Percentiles rank a stretch among this genome's conserved stretches.
These are phyloP conservation scores for Penicillium nordicum DNA, from an alignment of 2,329 filamentous ascomycete genomes.

Conservation along the genomic window DNA sequence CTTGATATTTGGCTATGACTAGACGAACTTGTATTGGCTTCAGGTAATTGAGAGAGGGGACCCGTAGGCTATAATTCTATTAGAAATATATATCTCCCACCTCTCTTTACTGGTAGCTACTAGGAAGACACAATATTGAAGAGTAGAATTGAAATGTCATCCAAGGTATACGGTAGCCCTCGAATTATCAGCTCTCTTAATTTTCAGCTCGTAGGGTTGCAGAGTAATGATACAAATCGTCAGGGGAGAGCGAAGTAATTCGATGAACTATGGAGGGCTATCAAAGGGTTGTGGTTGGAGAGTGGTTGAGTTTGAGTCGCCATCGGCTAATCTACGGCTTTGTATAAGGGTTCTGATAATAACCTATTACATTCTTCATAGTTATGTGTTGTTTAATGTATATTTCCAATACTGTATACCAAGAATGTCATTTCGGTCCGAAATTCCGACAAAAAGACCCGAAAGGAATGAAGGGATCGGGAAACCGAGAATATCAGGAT, in stretches of 20 bases:
- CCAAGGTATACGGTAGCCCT: not conserved
- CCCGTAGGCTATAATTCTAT: not conserved
- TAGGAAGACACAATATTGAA: no score
- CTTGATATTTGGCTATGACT: not conserved
- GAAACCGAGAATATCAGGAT: not conserved
- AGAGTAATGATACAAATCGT: no score
- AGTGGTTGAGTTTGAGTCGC: not conserved
- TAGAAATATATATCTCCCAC: not conserved
- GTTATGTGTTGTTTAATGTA: no score
- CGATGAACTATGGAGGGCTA: not conserved
- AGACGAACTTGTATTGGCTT: not conserved
- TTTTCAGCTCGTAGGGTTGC: no score
- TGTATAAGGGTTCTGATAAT: no score
- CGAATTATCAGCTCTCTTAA: no score
- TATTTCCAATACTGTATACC: no score
- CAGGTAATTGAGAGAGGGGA: not conserved
- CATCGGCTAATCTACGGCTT: not conserved
- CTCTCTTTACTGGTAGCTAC: not conserved
- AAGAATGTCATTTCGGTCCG: not conserved
- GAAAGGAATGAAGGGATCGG: slow-evolving; percentile 1
- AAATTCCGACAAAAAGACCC: not conserved
- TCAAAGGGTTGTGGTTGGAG: no score
- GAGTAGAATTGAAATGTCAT: not conserved
- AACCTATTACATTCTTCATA: not conserved
- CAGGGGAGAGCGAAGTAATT: no score